A percentile compares a stretch with the other conserved stretches of the same genome.
Evolutionary conservation across 2,329 filamentous ascomycete species (phyloP).

Genomic region (Exophiala sp.): DNA sequence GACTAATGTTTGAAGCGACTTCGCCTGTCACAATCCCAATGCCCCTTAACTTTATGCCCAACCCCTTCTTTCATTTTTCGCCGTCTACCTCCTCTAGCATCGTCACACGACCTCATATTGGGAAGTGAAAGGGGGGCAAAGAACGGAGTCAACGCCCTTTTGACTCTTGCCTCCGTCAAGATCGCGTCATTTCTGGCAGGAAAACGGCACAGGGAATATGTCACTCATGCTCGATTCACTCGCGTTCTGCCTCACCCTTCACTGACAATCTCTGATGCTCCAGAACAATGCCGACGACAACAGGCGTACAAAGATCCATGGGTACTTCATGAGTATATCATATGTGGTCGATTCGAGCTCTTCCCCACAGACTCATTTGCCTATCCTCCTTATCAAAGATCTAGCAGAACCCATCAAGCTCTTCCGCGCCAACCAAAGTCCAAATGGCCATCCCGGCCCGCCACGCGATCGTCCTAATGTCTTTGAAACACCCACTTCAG

Average conservation of each 20-base stretch:
- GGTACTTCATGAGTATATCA: not conserved
- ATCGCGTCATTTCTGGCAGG: slow-evolving; percentile 1
- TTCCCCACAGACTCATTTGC: slow-evolving; percentile 5
- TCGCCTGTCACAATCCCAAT: slow-evolving; percentile 4
- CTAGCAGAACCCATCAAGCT: slow-evolving; percentile 5
- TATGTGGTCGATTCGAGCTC: not conserved
- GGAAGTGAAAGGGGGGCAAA: slow-evolving; percentile 6
- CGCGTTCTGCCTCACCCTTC: slow-evolving; percentile 2
- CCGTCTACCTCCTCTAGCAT: not conserved
- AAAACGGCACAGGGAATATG: not conserved
- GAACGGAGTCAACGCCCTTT: not conserved
- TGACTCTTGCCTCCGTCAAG: not conserved
- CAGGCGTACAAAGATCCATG: slow-evolving; percentile 1
- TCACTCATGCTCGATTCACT: not conserved
- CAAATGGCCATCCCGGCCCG: slow-evolving; percentile 8
- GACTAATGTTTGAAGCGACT: slow-evolving; percentile 25
- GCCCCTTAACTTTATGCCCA: slow-evolving; percentile 1
- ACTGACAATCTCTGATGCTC: not conserved
- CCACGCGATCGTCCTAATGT: slow-evolving; percentile 11
- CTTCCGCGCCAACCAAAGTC: slow-evolving; percentile 19
- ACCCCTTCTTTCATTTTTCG: slow-evolving; percentile 1
- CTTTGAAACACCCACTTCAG: slow-evolving; percentile 24
- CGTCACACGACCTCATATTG: slow-evolving; percentile 6
- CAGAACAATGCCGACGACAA: not conserved
- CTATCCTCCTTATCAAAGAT: not conserved